Base-by-base conservation (phyloP, 768 basidiomycete species). In the Lentinus brumalis region DNA sequence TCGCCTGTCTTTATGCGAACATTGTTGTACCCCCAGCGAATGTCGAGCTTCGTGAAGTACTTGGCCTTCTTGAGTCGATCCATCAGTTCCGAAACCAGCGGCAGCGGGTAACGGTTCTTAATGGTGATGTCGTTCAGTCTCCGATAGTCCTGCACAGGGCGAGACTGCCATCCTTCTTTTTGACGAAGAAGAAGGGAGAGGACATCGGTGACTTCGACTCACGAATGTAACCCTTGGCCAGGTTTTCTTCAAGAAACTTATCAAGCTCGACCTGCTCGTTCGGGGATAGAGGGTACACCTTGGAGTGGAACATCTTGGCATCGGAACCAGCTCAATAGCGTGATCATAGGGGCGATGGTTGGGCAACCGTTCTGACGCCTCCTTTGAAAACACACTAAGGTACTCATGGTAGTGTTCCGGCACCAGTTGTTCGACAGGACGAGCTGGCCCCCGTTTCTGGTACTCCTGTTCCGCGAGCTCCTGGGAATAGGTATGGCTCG, bases 1-100 rank as follows among this genome's bases (percentile, higher is more conserved):
- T 26, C 21, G 2, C 21, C 21, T 26, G 21, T 26, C 21, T 26
- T 26, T 1, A 26, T 26, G 21, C 65, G 29, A 30, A 68, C 51
- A 50, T 68, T 68, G 61, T 63, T 68, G 45, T 66, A 68, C 16
- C 67, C 65, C 56, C 64, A 67, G 1, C 69, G 64, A 5, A 77
- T 63, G 54, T 77, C 74, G 46, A 75, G 40, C 50, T 71, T 72
- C 50, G 70, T 71, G 70, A 73, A 74, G 61, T 54, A 56, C 0
- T 54, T 45, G 0, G 74, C 61, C 0, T 51, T 35, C 4, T 63
- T 56, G 0, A 76, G 66, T 12, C 69, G 65, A 4, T 73, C 47
- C 7, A 75, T 42, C 2, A 74, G 18, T 16, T 75, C 61, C 0
- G 50, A 41, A 9, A 71, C 68, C 0, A 73, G 62, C 0, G 68